Conservation (phyloP, 2,329 filamentous ascomycete species). For the Exophiala oligosperma region DNA sequence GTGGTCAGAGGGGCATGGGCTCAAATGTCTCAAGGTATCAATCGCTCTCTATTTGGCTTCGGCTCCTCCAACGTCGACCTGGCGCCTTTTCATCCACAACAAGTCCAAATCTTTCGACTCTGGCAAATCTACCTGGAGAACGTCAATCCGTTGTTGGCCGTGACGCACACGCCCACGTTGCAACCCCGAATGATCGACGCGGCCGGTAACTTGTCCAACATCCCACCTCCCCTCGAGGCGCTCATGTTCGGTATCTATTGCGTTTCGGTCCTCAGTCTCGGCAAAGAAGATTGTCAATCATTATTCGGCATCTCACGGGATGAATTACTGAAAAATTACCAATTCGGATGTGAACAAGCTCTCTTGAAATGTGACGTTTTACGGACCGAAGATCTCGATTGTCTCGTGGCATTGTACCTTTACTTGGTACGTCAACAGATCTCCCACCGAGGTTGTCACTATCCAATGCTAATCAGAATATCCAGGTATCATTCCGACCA, state of each 20-base stretch:
- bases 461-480: background rate
- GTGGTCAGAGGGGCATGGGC: slow-evolving; percentile 50
- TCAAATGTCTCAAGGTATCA: slow-evolving; percentile 42
- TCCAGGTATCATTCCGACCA: slow-evolving; percentile 57
- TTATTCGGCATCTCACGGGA: slow-evolving; percentile 40
- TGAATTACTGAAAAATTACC: slow-evolving; percentile 44
- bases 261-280: slow-evolving; percentile 58
- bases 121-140: slow-evolving; percentile 72
- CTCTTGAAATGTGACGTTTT: slow-evolving; percentile 46
- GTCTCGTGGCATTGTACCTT: slow-evolving; percentile 54
- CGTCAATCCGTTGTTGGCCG: slow-evolving; percentile 67
- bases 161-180: slow-evolving; percentile 66
- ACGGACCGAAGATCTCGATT: slow-evolving; percentile 42
- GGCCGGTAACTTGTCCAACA: slow-evolving; percentile 54
- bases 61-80: slow-evolving; percentile 45
- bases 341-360: slow-evolving; percentile 49
- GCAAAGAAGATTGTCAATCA: slow-evolving; percentile 52
- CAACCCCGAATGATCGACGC: slow-evolving; percentile 65
- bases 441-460: background rate
- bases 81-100: slow-evolving; percentile 59
- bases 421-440: slow-evolving; percentile 48
- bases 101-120: slow-evolving; percentile 52
- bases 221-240: slow-evolving; percentile 60
- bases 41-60: slow-evolving; percentile 56
- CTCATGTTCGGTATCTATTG: slow-evolving; percentile 70